Percentiles rank a stretch among this genome's conserved stretches.
These are phyloP conservation scores for Vaccinium myrtillus DNA, from an alignment of 148 eudicot genomes.

Conservation along the genomic window DNA sequence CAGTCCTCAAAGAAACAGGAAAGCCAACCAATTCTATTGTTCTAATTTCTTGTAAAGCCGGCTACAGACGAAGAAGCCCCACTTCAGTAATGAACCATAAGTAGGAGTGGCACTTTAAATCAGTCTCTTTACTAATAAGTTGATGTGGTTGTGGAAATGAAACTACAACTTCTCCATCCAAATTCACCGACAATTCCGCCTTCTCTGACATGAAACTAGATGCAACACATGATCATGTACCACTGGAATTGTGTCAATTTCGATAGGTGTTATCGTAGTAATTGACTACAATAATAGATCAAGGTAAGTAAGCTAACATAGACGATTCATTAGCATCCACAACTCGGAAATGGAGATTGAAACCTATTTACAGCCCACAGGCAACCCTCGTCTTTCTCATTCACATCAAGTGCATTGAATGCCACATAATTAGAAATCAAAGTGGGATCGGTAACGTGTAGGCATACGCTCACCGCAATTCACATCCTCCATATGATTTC, in stretches of 20 bases:
- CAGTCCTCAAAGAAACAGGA: not conserved
- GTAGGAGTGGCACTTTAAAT: not conserved
- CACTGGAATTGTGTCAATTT: not conserved
- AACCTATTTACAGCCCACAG: not conserved
- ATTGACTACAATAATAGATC: not conserved
- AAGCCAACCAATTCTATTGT: not conserved
- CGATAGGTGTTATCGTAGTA: not conserved
- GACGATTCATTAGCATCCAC: not conserved
- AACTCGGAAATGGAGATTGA: not conserved
- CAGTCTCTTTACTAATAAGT: not conserved
- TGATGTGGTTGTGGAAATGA: not conserved
- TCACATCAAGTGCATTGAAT: not conserved
- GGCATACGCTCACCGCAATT: not conserved
- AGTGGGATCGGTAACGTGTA: too few relatives aligned
- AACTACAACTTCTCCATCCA: not conserved
- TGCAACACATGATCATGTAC: not conserved
- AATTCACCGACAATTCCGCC: not conserved
- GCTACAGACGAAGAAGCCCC: not conserved
- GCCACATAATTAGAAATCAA: not conserved
- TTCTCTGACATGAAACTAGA: not conserved
- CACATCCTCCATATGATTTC: slow-evolving; percentile 2
- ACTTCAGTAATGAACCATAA: too few relatives aligned
- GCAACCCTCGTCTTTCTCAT: not conserved
- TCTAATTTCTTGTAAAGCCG: not conserved
- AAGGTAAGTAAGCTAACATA: not conserved